phyloP scores from a whole-genome alignment of 148 eudicot genomes.

The Rhododendron williamsianum region DNA sequence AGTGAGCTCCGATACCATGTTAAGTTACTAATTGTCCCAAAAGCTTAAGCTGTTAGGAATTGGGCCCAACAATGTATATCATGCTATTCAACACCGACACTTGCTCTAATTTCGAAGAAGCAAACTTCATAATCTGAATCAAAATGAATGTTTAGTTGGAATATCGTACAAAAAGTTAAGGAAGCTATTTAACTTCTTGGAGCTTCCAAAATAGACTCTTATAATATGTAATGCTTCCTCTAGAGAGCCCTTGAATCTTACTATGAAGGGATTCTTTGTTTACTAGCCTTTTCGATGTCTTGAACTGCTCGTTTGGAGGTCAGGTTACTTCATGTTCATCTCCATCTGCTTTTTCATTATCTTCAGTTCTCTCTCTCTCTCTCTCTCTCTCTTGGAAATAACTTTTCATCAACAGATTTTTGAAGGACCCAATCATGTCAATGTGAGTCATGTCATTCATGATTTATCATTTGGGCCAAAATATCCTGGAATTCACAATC shows the following conservation, averaged over 20 bases:
- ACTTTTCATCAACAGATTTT: slow-evolving; percentile 53
- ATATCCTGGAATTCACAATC: slow-evolving; percentile 94
- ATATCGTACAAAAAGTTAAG: not conserved
- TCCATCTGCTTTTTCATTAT: slow-evolving; percentile 1
- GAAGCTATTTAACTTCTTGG: not conserved
- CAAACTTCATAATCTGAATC: not conserved
- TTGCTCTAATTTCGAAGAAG: not conserved
- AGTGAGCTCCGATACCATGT: too few species aligned
- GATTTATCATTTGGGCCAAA: slow-evolving; percentile 95
- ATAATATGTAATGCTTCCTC: not conserved
- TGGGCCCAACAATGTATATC: not conserved
- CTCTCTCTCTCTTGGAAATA: not conserved
- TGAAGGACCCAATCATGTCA: slow-evolving; percentile 84
- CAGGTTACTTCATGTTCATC: not conserved
- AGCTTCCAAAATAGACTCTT: not conserved
- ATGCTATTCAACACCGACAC: not conserved
- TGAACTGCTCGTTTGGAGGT: not conserved
- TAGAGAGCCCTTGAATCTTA: not conserved
- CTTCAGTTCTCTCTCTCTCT: not conserved
- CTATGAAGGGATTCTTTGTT: not conserved
- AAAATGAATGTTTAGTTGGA: not conserved
- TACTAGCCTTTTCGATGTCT: slow-evolving; percentile 1
- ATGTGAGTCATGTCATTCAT: slow-evolving; percentile 94
- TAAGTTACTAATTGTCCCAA: not conserved
- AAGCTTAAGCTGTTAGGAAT: not conserved